Evolutionary conservation across 306 rosid species (phyloP).

Genomic region (Malus sylvestris): DNA sequence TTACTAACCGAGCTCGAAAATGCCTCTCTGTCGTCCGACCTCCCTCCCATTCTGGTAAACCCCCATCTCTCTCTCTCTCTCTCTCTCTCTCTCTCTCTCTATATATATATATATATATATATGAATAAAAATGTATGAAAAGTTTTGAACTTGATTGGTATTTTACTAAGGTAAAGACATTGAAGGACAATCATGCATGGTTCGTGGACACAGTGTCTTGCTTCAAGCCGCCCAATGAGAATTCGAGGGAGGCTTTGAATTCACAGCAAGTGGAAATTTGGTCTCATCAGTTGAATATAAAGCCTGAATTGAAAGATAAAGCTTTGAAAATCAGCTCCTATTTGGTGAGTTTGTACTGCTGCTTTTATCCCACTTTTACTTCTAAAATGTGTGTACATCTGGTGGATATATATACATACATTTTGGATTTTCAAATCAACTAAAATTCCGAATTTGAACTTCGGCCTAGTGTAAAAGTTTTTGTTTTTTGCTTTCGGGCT

Average conservation of each 20-base stretch:
- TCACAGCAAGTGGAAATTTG: constrained; percentile 59
- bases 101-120: too few species aligned
- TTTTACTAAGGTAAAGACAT: constrained; percentile 51
- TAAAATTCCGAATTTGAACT: background rate
- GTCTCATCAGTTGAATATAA: constrained; percentile 43
- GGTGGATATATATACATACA: background rate
- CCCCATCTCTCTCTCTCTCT: background rate
- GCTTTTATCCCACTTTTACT: background rate
- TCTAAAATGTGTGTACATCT: background rate
- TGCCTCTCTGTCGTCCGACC: constrained; percentile 52
- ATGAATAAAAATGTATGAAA: background rate
- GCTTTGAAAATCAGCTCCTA: constrained; percentile 65
- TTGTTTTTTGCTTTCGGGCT: background rate
- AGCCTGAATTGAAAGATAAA: constrained; percentile 63
- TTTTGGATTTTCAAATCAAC: background rate
- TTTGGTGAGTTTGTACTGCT: constrained; percentile 41
- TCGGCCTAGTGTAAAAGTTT: too few species aligned
- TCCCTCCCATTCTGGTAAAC: constrained; percentile 59
- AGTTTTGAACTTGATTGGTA: constrained; percentile 10
- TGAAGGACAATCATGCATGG: constrained; percentile 71
- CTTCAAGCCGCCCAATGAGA: constrained; percentile 67
- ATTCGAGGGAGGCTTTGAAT: constrained; percentile 65
- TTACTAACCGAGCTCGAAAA: constrained; percentile 68
- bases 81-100: constrained; percentile 29
- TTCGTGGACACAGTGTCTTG: constrained; percentile 47